phyloP scores from a whole-genome alignment of 352 stramenopile genomes.

The Phytophthora fragariae region DNA sequence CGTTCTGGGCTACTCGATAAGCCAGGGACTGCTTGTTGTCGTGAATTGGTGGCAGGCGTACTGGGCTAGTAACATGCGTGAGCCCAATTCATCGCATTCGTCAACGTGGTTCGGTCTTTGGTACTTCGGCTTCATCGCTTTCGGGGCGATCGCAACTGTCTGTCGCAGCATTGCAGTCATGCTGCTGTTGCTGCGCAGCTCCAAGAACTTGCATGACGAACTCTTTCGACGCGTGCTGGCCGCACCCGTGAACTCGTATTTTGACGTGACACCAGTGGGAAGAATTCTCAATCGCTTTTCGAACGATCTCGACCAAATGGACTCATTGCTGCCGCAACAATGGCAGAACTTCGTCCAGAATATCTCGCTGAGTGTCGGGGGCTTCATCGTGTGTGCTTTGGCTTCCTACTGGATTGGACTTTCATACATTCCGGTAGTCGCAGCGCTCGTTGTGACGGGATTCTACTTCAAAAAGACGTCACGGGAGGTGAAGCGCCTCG shows the following conservation, averaged over 20 bases:
- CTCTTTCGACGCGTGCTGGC: conserved; percentile 50
- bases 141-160: conserved; percentile 33
- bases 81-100: conserved; percentile 7
- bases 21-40: conserved; percentile 37
- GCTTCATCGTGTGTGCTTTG: conserved; percentile 51
- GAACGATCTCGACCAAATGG: conserved; percentile 66
- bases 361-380: conserved; percentile 42
- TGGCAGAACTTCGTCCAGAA: conserved; percentile 46
- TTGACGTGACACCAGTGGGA: conserved; percentile 62
- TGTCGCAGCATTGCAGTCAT: conserved; percentile 37
- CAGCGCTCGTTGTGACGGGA: conserved; percentile 65
- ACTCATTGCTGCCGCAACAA: conserved; percentile 49
- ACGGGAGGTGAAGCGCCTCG: conserved; percentile 93
- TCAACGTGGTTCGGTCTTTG: conserved; percentile 37
- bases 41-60: conserved; percentile 55
- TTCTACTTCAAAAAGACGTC: conserved; percentile 78
- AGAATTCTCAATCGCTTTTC: conserved; percentile 65
- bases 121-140: conserved; percentile 47
- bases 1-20: conserved; percentile 25
- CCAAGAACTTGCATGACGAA: conserved; percentile 41
- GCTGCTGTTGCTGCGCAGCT: conserved; percentile 36
- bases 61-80: conserved; percentile 42
- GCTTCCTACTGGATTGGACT: conserved; percentile 49
- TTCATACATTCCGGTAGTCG: conserved; percentile 66
- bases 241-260: conserved; percentile 57